Percentiles rank a stretch among this genome's conserved stretches.
Conservation (phyloP, 2,329 filamentous ascomycete genomes). For the Neofusicoccum cordaticola region DNA sequence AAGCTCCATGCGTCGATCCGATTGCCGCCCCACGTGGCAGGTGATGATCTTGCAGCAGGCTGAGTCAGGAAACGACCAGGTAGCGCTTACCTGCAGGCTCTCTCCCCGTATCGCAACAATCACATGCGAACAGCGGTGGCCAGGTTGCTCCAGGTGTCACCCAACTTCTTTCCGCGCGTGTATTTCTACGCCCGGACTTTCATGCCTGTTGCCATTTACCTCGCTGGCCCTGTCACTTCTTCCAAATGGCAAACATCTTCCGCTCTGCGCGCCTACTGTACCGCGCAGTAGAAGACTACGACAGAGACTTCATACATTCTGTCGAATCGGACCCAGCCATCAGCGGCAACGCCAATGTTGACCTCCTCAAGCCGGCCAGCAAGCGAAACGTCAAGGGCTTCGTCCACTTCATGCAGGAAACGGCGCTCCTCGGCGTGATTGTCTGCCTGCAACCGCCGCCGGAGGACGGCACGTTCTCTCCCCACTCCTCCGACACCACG, state of each 20-base stretch:
- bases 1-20: not conserved
- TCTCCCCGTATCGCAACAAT: not conserved
- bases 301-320: not conserved
- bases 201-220: no score
- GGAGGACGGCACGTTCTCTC: not conserved
- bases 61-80: conserved; percentile 2
- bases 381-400: not conserved
- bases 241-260: not conserved
- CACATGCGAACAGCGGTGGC: not conserved
- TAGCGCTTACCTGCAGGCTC: not conserved
- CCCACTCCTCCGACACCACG: not conserved
- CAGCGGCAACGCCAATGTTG: not conserved
- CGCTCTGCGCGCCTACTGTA: conserved; percentile 1
- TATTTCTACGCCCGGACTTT: no score
- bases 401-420: not conserved
- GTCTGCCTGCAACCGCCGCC: not conserved
- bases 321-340: not conserved
- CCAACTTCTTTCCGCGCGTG: no score
- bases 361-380: not conserved
- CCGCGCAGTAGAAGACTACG: not conserved
- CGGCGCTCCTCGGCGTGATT: not conserved
- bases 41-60: not conserved
- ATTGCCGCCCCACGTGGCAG: not conserved
- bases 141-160: no score
- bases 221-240: no score